Evolutionary conservation across 2,329 filamentous ascomycete species (phyloP), one percentile per base, ranked within the genome.

Genomic region (Ophiostoma himal-ulmi): DNA sequence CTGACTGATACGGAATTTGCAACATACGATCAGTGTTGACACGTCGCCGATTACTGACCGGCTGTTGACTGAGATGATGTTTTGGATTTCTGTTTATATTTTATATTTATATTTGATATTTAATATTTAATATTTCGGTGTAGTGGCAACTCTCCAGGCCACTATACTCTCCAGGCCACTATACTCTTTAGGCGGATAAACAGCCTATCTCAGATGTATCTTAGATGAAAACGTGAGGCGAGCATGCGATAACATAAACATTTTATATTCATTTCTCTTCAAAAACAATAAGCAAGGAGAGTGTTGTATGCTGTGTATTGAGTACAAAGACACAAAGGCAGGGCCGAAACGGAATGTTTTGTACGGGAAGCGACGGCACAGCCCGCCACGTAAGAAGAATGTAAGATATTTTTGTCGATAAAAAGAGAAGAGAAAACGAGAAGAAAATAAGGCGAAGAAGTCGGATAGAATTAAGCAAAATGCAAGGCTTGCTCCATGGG

Each of bases 11-110:
- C 20, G n/a, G 30, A 30, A 57, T 48, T n/a, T 14, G n/a, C 1
- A 57, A 57, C 52, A 57, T 57, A 57, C 52, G 52, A 57, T 57
- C 52, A 57, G 52, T 57, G 13, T 48, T 57, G 52, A 57, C 52
- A 57, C 52, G 52, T 57, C 8, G n/a, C 22, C 11, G 14, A 13
- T 11, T 57, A 26, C 20, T 57, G 52, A 57, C 52, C 52, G 52
- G 30, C 52, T 57, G 52, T 57, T 48, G 41, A 20, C 41, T 48
- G 41, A 44, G 39, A 30, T 30, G 11, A 7, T 48, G 44, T 48
- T 48, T 48, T 3, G 20, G 8, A 39, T 39, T 1, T 8, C 37
- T 39, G 7, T 39, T 39, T 39, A 37, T 37, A 5, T 37, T 37
- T 37, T 37, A 37, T 44, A 10, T 57, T 26, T 26, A 57, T 2